phyloP scores from a whole-genome alignment of 78 protist genomes.

The Anaeramoeba flamelloides region DNA sequence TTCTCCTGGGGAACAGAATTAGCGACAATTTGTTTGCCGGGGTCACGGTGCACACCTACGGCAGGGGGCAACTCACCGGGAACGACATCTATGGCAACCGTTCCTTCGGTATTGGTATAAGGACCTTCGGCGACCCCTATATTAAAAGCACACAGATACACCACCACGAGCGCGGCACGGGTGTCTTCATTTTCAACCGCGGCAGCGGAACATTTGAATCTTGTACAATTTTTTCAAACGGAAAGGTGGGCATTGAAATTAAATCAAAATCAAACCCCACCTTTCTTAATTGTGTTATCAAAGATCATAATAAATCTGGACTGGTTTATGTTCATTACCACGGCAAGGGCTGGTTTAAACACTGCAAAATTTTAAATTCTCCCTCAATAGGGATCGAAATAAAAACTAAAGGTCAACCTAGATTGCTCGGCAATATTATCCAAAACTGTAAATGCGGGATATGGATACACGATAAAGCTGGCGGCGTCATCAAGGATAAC shows the following conservation, averaged over 20 bases:
- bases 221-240: no score
- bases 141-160: background rate
- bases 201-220: no score
- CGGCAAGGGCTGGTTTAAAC: background rate
- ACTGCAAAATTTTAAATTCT: background rate
- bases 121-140: background rate
- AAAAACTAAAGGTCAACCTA: no score
- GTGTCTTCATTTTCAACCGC: background rate
- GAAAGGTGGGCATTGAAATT: no score
- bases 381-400: background rate
- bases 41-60: background rate
- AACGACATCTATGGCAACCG: background rate
- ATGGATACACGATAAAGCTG: background rate
- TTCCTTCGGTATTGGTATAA: background rate
- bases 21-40: background rate
- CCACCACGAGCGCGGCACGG: background rate
- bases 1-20: background rate
- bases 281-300: no score
- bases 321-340: background rate
- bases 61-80: background rate
- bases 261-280: no score
- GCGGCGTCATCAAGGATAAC: background rate
- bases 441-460: background rate
- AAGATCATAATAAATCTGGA: no score
- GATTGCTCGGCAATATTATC: no score